These are phyloP conservation scores for Schizothecium vesticola DNA, from an alignment of 495 filamentous ascomycete species.

Conservation along the genomic window DNA sequence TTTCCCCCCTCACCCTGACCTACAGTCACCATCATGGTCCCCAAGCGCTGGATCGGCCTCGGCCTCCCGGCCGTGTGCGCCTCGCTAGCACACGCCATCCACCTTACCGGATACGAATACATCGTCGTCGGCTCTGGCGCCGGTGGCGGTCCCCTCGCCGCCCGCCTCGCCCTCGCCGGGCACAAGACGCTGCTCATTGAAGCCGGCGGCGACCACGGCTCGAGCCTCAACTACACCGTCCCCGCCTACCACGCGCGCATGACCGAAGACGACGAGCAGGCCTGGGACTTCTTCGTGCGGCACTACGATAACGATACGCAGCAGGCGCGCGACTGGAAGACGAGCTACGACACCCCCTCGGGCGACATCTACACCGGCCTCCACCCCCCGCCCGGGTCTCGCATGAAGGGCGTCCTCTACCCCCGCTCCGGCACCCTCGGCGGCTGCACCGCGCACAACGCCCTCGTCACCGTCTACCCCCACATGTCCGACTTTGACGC, in stretches of 20 bases:
- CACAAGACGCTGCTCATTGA: slow-evolving; percentile 56
- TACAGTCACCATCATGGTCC: not conserved
- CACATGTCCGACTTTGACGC: slow-evolving; percentile 39
- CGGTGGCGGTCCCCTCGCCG: slow-evolving; percentile 56
- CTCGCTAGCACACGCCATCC: slow-evolving; percentile 12
- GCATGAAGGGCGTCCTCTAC: slow-evolving; percentile 43
- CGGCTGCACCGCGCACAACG: slow-evolving; percentile 49
- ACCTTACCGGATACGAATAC: slow-evolving; percentile 51
- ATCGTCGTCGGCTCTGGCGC: slow-evolving; percentile 60
- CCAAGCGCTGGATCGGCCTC: not conserved
- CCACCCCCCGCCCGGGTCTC: slow-evolving; percentile 37
- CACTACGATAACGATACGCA: slow-evolving; percentile 37
- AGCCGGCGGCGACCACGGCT: slow-evolving; percentile 51
- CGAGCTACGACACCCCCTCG: slow-evolving; percentile 32
- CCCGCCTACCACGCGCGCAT: slow-evolving; percentile 19
- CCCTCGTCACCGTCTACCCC: slow-evolving; percentile 39
- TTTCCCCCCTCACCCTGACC: not conserved
- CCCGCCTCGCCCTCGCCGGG: slow-evolving; percentile 54
- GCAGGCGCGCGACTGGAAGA: slow-evolving; percentile 37
- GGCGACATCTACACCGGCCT: slow-evolving; percentile 33
- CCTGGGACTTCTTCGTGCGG: slow-evolving; percentile 44
- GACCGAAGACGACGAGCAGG: slow-evolving; percentile 29
- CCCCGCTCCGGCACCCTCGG: slow-evolving; percentile 45
- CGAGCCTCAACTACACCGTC: slow-evolving; percentile 24
- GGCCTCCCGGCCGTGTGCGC: slow-evolving; percentile 11